Conservation (phyloP, 1,139 yeast genomes). For the Saccharomyces hybrid region DNA sequence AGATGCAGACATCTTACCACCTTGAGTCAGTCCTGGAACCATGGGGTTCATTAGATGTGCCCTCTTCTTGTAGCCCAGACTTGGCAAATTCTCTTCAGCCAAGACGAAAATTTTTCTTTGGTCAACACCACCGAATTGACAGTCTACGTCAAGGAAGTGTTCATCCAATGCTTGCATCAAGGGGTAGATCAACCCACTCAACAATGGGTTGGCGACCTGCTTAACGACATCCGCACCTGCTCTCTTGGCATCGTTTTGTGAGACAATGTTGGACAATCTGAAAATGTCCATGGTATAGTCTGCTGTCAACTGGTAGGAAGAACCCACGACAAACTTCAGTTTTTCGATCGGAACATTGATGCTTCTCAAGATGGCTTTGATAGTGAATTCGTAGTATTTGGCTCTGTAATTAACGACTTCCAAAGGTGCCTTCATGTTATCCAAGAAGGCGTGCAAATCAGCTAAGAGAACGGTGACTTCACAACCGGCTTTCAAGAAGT, state of each 20-base stretch:
- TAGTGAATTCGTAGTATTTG: constrained; percentile 72
- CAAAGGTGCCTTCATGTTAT: constrained; percentile 96
- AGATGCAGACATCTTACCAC: constrained; percentile 98
- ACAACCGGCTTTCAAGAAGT: constrained; percentile 92
- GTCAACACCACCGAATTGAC: constrained; percentile 97
- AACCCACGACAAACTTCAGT: constrained; percentile 77
- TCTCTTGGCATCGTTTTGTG: constrained; percentile 94
- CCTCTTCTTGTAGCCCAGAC: constrained; percentile 89
- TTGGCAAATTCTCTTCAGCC: constrained; percentile 88
- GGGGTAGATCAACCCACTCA: constrained; percentile 93
- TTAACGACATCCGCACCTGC: constrained; percentile 99
- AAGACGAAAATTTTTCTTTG: constrained; percentile 96
- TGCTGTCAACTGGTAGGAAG: constrained; percentile 72
- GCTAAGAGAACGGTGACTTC: constrained; percentile 89
- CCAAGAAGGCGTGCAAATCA: constrained; percentile 95
- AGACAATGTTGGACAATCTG: constrained; percentile 70
- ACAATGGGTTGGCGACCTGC: constrained; percentile 88
- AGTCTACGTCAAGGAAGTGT: constrained; percentile 81
- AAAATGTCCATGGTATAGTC: constrained; percentile 86
- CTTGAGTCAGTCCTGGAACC: constrained; percentile 97
- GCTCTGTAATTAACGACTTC: constrained; percentile 88
- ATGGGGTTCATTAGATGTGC: constrained; percentile 98
- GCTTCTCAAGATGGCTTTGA: constrained; percentile 76
- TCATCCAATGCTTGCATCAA: constrained; percentile 98
- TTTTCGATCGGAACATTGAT: constrained; percentile 89